phyloP scores from a whole-genome alignment of 495 filamentous ascomycete species.

The Margaritispora aquatica region DNA sequence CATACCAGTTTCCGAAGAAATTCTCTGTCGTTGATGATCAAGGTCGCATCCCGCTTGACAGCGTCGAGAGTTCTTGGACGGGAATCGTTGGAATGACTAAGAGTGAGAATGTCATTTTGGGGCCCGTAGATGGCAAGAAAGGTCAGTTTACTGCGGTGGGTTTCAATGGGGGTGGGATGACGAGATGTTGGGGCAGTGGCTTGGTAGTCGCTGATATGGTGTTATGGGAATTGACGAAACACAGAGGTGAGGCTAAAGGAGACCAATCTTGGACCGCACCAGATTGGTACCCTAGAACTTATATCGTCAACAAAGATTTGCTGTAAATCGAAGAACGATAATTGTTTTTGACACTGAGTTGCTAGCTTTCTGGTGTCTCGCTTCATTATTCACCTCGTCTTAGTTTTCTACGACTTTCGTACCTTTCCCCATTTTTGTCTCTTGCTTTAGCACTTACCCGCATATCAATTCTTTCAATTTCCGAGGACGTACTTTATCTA shows the following conservation, averaged over 20 bases:
- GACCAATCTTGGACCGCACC: not conserved
- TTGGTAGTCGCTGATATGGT: slow-evolving; percentile 32
- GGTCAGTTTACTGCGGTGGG: slow-evolving; percentile 42
- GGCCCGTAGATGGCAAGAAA: slow-evolving; percentile 1
- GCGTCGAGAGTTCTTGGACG: not conserved
- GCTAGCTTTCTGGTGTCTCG: too few species aligned
- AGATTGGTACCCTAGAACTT: not conserved
- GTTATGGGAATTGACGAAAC: not conserved
- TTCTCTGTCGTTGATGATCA: not conserved
- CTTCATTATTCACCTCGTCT: too few species aligned
- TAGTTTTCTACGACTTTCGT: too few species aligned
- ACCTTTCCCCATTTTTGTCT: too few species aligned
- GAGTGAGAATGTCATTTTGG: not conserved
- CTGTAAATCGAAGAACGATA: too few species aligned
- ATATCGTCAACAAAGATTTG: not conserved
- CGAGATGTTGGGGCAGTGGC: slow-evolving; percentile 38
- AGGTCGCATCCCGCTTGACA: not conserved
- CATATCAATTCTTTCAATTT: too few species aligned
- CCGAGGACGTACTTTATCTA: too few species aligned
- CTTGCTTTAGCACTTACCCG: too few species aligned
- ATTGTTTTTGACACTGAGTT: too few species aligned
- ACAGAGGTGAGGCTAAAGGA: not conserved
- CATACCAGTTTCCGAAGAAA: not conserved
- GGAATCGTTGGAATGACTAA: not conserved
- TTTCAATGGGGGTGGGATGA: slow-evolving; percentile 43